Base-by-base conservation (phyloP, 768 basidiomycete genomes). In the Phylloporus sp. region DNA sequence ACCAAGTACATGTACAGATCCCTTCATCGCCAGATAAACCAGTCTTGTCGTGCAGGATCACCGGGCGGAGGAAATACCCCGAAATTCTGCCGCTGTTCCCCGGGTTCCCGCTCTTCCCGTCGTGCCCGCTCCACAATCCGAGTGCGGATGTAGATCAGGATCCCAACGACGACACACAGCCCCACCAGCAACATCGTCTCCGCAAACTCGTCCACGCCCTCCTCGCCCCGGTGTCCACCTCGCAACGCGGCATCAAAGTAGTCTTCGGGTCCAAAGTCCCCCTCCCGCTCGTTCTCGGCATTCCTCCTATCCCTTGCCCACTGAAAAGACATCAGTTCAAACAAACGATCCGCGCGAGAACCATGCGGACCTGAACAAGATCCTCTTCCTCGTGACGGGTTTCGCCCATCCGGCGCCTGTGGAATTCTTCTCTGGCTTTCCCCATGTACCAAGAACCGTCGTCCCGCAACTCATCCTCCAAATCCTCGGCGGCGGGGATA, bases 371-470 rank as follows among this genome's bases (percentile, higher is more conserved):
- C 76, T 88, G 81, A 34, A 91, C 79, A 2, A 80, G 86, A 62
- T 89, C 84, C 48, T 86, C 88, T 34, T 79, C 80, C 35, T 72
- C 71, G 35, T 49, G 64, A 52, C 52, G 68, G n/a, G 60, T 61
- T 46, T 78, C 74, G 2, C 73, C 72, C 46, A 68, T 74, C 53
- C 74, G 72, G 22, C 84, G 80, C 53, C 75, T 75, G 56, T 79
- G 80, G 63, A 88, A 88, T 48, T 92, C 86, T 50, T 91, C 90
- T 54, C 79, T 80, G 5, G 90, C 88, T 60, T 86, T 90, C 8
- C 90, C 90, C 36, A 90, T 68, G 61, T 92, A 91, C 91, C 90
- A 92, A 6, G 81, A 75, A 12, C 83, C 85, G 43, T 86, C 86
- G 12, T 76, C 72, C 13, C 65, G 57, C 31, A 61, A 53, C 18